Evolutionary conservation across 2,329 filamentous ascomycete species (phyloP).

Genomic region (Claviceps sp.): DNA sequence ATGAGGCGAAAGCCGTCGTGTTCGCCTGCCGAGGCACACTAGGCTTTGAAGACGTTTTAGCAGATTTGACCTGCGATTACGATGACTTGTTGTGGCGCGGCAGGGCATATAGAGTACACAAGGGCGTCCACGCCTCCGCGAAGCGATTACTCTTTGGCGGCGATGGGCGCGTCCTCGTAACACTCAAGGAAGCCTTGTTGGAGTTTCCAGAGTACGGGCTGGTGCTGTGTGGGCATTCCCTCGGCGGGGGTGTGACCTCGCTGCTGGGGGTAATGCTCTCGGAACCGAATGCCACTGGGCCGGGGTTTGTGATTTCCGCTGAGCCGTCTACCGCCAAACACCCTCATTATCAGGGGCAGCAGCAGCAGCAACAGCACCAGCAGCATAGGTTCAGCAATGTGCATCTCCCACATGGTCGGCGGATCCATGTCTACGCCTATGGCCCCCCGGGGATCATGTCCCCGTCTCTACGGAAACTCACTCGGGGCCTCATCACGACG

Average conservation of each 20-base stretch:
- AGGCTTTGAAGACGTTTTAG: conserved; percentile 60
- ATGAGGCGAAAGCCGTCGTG: conserved; percentile 58
- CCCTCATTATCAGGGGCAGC: conserved; percentile 1
- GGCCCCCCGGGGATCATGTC: conserved; percentile 64
- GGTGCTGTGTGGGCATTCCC: conserved; percentile 55
- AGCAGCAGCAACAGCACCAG: neutral
- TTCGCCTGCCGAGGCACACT: conserved; percentile 60
- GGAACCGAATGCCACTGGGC: conserved; percentile 40
- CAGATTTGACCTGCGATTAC: conserved; percentile 63
- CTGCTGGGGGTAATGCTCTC: conserved; percentile 59
- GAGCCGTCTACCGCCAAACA: conserved; percentile 20
- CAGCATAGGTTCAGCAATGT: conserved; percentile 20
- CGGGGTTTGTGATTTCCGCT: conserved; percentile 49
- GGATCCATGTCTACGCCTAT: conserved; percentile 70
- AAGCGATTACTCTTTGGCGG: conserved; percentile 53
- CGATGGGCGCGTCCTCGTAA: conserved; percentile 52
- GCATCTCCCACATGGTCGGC: conserved; percentile 50
- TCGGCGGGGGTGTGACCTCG: conserved; percentile 57
- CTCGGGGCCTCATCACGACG: conserved; percentile 61
- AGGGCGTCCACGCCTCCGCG: conserved; percentile 61
- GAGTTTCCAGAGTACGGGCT: conserved; percentile 58
- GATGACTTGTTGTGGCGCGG: conserved; percentile 52
- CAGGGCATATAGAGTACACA: conserved; percentile 55
- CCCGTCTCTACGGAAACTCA: conserved; percentile 53
- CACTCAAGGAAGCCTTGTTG: conserved; percentile 50